Percentiles rank a stretch among this genome's conserved stretches.
Evolutionary conservation across 345 rosid species (phyloP).

Genomic region (Melaleuca alternifolia): DNA sequence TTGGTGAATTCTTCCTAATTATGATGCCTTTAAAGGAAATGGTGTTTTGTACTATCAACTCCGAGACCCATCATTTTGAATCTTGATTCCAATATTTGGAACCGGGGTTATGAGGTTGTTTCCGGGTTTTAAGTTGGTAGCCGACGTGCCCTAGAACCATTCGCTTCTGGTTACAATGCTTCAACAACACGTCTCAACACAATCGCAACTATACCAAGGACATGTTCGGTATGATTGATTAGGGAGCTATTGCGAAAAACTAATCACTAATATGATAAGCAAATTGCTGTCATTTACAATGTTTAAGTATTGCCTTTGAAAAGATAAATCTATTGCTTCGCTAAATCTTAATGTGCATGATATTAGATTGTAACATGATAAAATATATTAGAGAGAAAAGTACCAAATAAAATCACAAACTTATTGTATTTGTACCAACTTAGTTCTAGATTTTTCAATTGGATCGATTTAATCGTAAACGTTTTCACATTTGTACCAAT

Average conservation of each 20-base stretch:
- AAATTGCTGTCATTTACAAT: neutral
- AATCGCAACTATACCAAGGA: neutral
- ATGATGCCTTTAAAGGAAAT: neutral
- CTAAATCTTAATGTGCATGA: neutral
- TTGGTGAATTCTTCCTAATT: neutral
- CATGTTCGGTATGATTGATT: neutral
- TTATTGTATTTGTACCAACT: too few species aligned
- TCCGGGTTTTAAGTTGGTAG: neutral
- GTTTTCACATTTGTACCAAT: too few species aligned
- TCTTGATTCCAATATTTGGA: neutral
- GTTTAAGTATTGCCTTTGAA: neutral
- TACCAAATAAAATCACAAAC: too few species aligned
- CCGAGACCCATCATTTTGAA: accelerated
- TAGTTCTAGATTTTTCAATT: too few species aligned
- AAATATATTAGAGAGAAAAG: too few species aligned
- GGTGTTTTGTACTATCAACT: too few species aligned
- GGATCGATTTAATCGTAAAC: too few species aligned
- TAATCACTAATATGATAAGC: neutral
- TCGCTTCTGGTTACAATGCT: neutral
- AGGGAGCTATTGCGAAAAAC: neutral
- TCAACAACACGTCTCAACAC: neutral
- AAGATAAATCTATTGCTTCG: neutral
- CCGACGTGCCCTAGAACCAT: neutral
- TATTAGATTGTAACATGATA: accelerated
- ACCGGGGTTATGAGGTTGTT: neutral